Conservation (phyloP, 345 rosid species). For the Eucalyptus curtisii region DNA sequence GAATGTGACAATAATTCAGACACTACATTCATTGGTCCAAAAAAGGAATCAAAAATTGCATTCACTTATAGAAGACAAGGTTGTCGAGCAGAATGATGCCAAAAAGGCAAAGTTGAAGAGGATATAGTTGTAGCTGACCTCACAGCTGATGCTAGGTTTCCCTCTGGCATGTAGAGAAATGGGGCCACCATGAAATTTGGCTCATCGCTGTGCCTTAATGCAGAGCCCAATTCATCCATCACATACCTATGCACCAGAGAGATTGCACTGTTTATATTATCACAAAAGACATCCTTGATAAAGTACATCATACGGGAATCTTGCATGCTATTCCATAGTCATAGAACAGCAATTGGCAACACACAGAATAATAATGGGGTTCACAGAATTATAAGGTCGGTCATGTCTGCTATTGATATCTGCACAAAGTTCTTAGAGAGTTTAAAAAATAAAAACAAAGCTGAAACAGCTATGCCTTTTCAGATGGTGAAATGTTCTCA, state of each 20-base stretch:
- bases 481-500: not conserved
- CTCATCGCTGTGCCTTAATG: constrained; percentile 74
- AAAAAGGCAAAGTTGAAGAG: not conserved
- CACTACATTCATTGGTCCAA: not conserved
- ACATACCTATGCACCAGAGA: constrained; percentile 51
- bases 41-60: not conserved
- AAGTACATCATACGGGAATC: not conserved
- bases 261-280: not conserved
- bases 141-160: constrained; percentile 75
- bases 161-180: constrained; percentile 85
- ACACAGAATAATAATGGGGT: not conserved
- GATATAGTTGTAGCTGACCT: constrained; percentile 24
- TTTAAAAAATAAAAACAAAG: not conserved
- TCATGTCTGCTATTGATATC: not conserved
- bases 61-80: not conserved
- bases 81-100: not conserved
- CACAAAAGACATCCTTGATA: not conserved
- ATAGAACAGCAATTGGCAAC: not conserved
- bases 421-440: not conserved
- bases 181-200: constrained; percentile 91
- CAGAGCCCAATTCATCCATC: constrained; percentile 97
- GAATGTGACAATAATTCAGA: not conserved
- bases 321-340: not conserved
- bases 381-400: not conserved
- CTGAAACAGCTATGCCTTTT: not conserved